Evolutionary conservation across 371 early-diverging fungal genomes (phyloP).

Genomic region (Vairimorpha apis): DNA sequence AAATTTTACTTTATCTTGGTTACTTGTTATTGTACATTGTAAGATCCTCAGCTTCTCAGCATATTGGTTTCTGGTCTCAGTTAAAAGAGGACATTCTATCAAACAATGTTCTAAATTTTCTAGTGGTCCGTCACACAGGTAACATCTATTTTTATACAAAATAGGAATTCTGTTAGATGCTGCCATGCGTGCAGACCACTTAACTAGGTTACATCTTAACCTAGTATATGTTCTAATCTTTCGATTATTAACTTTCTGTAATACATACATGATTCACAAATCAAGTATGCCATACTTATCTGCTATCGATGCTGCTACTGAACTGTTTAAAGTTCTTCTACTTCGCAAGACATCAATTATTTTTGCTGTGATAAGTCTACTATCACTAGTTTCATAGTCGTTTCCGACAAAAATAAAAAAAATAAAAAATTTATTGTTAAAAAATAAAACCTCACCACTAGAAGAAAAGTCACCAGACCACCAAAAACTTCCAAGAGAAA

Average conservation of each 20-base stretch:
- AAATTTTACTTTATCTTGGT: neutral
- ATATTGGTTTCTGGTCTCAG: neutral
- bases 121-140: neutral
- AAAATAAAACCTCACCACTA: neutral
- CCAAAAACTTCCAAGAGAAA: neutral
- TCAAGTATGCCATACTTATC: neutral
- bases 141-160: neutral
- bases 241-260: neutral
- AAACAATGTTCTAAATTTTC: slow-evolving; percentile 1
- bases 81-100: neutral
- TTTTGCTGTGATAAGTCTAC: neutral
- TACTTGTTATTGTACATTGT: neutral
- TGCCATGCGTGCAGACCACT: neutral
- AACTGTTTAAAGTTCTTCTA: neutral
- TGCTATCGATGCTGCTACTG: slow-evolving; percentile 3
- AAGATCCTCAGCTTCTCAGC: neutral
- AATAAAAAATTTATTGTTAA: too few relatives aligned
- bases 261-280: neutral
- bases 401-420: neutral
- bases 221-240: slow-evolving; percentile 8
- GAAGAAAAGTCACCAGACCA: neutral
- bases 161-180: neutral
- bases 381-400: slow-evolving; percentile 1
- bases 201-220: slow-evolving; percentile 4
- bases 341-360: neutral